phyloP scores from a whole-genome alignment of 108 stramenopile genomes.

The Skeletonema menzelii region DNA sequence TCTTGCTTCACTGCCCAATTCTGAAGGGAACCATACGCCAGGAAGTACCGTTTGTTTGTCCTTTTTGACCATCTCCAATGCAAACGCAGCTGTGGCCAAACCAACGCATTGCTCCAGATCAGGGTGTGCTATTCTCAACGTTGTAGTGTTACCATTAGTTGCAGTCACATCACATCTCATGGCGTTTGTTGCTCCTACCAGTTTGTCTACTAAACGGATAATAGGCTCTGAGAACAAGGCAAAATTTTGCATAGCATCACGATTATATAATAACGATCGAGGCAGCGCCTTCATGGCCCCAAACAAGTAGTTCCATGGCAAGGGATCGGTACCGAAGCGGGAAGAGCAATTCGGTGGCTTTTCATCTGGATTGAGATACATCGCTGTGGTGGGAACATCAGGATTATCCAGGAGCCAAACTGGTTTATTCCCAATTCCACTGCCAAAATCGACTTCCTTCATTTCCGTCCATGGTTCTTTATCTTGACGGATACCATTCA shows the following conservation, averaged over 20 bases:
- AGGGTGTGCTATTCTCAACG: conserved; percentile 57
- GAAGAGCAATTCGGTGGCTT: conserved; percentile 35
- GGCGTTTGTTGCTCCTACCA: conserved; percentile 68
- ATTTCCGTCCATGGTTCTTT: conserved; percentile 50
- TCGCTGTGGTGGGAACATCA: conserved; percentile 67
- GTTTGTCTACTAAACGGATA: conserved; percentile 78
- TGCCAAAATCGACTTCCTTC: conserved; percentile 46
- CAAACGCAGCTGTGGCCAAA: conserved; percentile 77
- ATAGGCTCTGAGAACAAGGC: conserved; percentile 81
- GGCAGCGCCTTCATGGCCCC: conserved; percentile 72
- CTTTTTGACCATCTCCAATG: conserved; percentile 52
- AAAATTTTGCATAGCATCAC: conserved; percentile 68
- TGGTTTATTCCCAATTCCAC: conserved; percentile 52
- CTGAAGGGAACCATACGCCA: conserved; percentile 77
- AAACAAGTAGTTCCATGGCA: conserved; percentile 81
- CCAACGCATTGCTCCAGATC: conserved; percentile 88
- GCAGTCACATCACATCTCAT: conserved; percentile 40
- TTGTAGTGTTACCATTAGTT: conserved; percentile 15
- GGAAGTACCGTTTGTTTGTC: conserved; percentile 37
- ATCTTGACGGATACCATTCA: conserved; percentile 43
- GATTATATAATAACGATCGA: conserved; percentile 58
- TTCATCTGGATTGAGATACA: conserved; percentile 12
- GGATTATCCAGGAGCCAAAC: conserved; percentile 74
- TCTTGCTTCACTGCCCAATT: conserved; percentile 36
- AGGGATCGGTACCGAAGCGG: conserved; percentile 82